Conservation (phyloP, 371 early-diverging fungal genomes). For the Apophysomyces ossiformis region DNA sequence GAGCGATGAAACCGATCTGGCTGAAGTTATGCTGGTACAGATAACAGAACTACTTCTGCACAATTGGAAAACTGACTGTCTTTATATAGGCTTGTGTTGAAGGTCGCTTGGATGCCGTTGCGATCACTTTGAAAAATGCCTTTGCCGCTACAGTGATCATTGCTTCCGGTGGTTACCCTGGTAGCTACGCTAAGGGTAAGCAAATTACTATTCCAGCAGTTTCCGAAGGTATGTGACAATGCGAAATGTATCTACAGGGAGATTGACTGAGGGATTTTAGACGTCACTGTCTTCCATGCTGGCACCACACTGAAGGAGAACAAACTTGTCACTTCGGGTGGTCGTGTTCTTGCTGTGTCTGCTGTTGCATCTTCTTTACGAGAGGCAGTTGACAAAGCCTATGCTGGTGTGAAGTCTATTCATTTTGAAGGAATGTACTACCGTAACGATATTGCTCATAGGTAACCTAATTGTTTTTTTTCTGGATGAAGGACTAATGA, state of each 20-base stretch:
- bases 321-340: constrained; percentile 87
- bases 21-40: constrained; percentile 77
- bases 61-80: not conserved
- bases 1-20: constrained; percentile 82
- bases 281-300: constrained; percentile 89
- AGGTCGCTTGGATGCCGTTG: constrained; percentile 90
- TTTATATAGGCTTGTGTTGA: constrained; percentile 75
- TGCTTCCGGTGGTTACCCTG: constrained; percentile 95
- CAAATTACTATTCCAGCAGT: constrained; percentile 67
- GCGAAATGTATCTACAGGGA: constrained; percentile 8
- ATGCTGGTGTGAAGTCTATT: constrained; percentile 69
- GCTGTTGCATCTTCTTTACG: constrained; percentile 76
- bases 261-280: constrained; percentile 29
- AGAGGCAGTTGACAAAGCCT: constrained; percentile 79
- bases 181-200: constrained; percentile 81
- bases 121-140: constrained; percentile 70
- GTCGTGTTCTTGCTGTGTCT: constrained; percentile 94
- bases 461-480: constrained; percentile 29
- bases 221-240: constrained; percentile 22
- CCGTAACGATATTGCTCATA: constrained; percentile 92
- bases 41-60: no score
- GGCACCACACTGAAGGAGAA: constrained; percentile 72
- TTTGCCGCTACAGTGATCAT: constrained; percentile 91
- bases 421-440: constrained; percentile 85
- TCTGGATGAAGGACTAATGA: not conserved